Conservation (phyloP, 305 asterid species). For the Rubia balearica region DNA sequence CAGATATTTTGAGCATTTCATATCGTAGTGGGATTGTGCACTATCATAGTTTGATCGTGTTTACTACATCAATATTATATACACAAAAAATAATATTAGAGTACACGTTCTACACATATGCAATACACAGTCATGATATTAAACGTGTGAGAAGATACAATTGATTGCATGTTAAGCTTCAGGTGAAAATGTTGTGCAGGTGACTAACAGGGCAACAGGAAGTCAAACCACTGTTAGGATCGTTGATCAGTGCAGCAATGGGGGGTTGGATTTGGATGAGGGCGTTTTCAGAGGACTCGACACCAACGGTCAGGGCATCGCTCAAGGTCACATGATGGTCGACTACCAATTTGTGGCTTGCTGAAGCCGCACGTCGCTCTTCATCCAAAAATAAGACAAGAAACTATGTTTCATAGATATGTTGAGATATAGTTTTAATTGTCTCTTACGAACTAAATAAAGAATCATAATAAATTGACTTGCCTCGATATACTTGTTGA, state of each 20-base stretch:
- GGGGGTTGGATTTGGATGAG: slow-evolving; percentile 34
- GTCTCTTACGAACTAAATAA: background rate
- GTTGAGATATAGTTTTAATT: background rate
- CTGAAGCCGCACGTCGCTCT: background rate
- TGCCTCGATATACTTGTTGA: too few relatives aligned
- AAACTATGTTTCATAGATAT: background rate
- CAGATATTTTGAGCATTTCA: too few relatives aligned
- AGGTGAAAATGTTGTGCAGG: slow-evolving; percentile 12
- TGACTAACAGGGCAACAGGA: slow-evolving; percentile 27
- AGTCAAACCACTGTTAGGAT: slow-evolving; percentile 25
- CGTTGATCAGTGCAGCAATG: slow-evolving; percentile 30
- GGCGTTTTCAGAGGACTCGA: slow-evolving; percentile 21
- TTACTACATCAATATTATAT: too few relatives aligned
- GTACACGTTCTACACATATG: too few relatives aligned
- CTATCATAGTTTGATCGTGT: too few relatives aligned
- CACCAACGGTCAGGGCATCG: slow-evolving; percentile 22
- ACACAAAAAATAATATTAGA: too few relatives aligned
- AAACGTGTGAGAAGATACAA: background rate
- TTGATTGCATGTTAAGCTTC: background rate
- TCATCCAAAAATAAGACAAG: background rate
- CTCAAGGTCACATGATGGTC: slow-evolving; percentile 24
- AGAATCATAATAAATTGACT: too few relatives aligned
- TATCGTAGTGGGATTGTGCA: too few relatives aligned
- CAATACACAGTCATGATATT: too few relatives aligned
- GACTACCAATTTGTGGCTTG: slow-evolving; percentile 28